A percentile compares a stretch with the other conserved stretches of the same genome.
Conservation (phyloP, 257 asterid genomes). For the Rubia yunnanensis region DNA sequence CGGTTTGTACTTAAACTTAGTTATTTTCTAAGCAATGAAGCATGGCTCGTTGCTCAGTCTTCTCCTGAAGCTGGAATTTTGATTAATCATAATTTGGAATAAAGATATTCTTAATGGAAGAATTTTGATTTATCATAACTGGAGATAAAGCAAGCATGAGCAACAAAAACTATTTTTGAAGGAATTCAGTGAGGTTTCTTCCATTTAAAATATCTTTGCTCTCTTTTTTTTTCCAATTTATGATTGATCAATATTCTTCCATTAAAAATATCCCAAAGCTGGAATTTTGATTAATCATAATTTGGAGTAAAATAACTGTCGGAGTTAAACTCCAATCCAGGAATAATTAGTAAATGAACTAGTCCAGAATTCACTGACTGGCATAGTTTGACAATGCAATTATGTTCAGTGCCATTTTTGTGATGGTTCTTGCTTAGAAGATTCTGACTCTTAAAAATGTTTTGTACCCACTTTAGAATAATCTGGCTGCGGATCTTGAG, state of each 20-base stretch:
- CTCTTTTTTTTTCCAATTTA: too few species aligned
- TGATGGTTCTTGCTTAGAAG: background rate
- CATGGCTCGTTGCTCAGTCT: background rate
- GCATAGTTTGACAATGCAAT: background rate
- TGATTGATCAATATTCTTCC: too few species aligned
- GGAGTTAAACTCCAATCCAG: background rate
- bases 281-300: background rate
- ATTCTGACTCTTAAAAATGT: background rate
- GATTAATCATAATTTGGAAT: background rate
- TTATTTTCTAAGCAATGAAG: background rate
- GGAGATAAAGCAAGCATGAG: too few species aligned
- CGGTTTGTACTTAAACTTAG: background rate
- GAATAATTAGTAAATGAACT: background rate
- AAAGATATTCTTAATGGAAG: background rate
- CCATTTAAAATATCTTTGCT: too few species aligned
- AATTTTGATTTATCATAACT: background rate
- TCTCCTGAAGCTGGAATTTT: background rate
- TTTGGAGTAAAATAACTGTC: background rate
- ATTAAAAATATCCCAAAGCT: background rate
- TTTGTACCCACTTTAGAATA: background rate
- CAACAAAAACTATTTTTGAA: too few species aligned
- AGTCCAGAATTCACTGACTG: background rate
- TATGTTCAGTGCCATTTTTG: background rate
- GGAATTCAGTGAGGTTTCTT: too few species aligned
- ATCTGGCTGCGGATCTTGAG: background rate